Evolutionary conservation across 2,329 filamentous ascomycete species (phyloP).

Genomic region (Penicillium sp.): DNA sequence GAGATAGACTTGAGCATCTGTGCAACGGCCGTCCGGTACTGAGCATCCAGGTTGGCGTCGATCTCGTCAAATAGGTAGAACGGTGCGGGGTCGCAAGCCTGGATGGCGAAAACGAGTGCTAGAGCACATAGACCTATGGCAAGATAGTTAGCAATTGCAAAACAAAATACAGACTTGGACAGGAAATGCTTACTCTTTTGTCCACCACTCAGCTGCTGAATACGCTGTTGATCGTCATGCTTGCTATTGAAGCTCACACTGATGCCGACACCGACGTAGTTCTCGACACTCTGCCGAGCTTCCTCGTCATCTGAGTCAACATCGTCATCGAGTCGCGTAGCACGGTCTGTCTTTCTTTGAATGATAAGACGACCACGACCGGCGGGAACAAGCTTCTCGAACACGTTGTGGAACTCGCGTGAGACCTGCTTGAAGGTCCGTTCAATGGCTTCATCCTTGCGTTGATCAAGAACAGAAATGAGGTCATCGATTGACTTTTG

Average conservation of each 20-base stretch:
- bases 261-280: slow-evolving; percentile 94
- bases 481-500: slow-evolving; percentile 87
- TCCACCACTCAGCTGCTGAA: slow-evolving; percentile 93
- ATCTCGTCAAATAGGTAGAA: slow-evolving; percentile 99
- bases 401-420: slow-evolving; percentile 86
- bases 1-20: slow-evolving; percentile 80
- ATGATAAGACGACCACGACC: slow-evolving; percentile 90
- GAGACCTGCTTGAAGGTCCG: slow-evolving; percentile 98
- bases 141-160: slow-evolving; percentile 11
- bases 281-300: slow-evolving; percentile 68
- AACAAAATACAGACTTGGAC: neutral
- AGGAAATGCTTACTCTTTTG: slow-evolving; percentile 77
- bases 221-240: slow-evolving; percentile 95
- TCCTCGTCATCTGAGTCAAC: slow-evolving; percentile 64
- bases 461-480: slow-evolving; percentile 85
- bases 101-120: slow-evolving; percentile 98
- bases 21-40: slow-evolving; percentile 95
- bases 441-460: slow-evolving; percentile 97
- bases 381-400: slow-evolving; percentile 90
- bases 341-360: slow-evolving; percentile 79
- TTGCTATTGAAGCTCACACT: slow-evolving; percentile 98
- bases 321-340: slow-evolving; percentile 62
- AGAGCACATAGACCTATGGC: slow-evolving; percentile 79
- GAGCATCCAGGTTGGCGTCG: slow-evolving; percentile 94
- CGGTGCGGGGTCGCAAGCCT: slow-evolving; percentile 92